Conservation (phyloP, 306 rosid genomes). For the Styphnolobium japonicum region DNA sequence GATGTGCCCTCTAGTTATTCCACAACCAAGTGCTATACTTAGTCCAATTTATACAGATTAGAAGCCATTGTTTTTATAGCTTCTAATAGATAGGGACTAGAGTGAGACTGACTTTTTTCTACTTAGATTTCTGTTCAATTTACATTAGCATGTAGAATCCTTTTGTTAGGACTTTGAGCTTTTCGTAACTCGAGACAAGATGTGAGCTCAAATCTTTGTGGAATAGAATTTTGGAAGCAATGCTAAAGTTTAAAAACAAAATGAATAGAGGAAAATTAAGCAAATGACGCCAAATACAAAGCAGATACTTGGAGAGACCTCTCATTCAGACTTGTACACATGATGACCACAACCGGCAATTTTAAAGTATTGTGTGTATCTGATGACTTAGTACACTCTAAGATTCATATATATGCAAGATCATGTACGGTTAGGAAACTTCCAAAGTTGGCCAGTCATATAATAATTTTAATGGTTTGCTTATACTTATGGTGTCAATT, state of each 20-base stretch:
- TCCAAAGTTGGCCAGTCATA: no score
- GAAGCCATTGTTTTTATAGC: slow-evolving; percentile 31
- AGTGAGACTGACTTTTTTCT: not conserved
- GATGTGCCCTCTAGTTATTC: slow-evolving; percentile 47
- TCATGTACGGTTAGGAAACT: not conserved
- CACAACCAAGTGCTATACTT: slow-evolving; percentile 49
- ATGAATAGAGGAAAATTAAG: not conserved
- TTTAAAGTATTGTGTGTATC: not conserved
- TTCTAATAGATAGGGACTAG: not conserved
- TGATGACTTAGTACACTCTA: not conserved
- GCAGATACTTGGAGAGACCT: no score
- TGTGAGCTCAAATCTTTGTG: not conserved
- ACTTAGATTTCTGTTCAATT: not conserved
- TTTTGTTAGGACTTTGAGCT: not conserved
- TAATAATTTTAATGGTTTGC: no score
- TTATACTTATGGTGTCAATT: no score
- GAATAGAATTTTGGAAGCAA: not conserved
- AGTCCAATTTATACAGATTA: not conserved
- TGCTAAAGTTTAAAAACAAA: not conserved
- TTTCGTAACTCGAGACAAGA: not conserved
- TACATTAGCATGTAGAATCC: not conserved
- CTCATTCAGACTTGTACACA: no score
- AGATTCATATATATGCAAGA: not conserved
- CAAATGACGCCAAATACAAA: no score
- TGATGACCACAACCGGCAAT: not conserved